Evolutionary conservation across 768 basidiomycete genomes (phyloP), one percentile per base, ranked within the genome.

Genomic region (Botryobasidium botryosum): DNA sequence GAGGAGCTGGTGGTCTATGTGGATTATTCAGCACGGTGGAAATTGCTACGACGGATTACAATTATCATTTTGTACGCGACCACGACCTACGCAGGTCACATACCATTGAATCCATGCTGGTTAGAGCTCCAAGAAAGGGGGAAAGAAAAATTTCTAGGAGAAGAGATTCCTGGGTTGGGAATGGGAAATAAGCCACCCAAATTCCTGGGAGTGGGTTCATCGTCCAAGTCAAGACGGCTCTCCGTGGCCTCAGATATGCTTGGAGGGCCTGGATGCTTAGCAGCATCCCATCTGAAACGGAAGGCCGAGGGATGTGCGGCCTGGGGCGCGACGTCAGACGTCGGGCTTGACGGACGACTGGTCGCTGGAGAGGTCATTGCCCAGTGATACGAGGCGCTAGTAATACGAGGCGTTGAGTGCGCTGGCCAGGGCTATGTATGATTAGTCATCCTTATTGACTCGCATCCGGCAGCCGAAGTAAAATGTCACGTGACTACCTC

Each of bases 11-110:
- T 28, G 68, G 71, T 61, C 79, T 82, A 55, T 80, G 77, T 1
- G 91, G 91, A 54, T 82, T 88, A 55, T 90, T 90, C 42, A 94
- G 71, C 23, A 94, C 84, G 15, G 85, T 90, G 6, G 90, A 91
- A 51, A 94, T 90, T 31, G 88, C 91, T 94, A 58, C 12, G 47
- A 8, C 24, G n/a, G 18, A 15, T 24, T 28, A 13, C 27, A 28
- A 7, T 26, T 44, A 27, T 28, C 41, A 36, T n/a, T n/a, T n/a
- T n/a, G n/a, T n/a, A 33, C 15, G 21, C 23, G 24, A 61, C 36
- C 40, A 18, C 13, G 25, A 17, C 13, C 18, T 15, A 33, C 5
- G 12, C 28, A 25, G 27, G 28, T 48, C 17, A 40, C 73, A 46
- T 58, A 84, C 87, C 87, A 58, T 92, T 83, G 64, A 92, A 91